These are phyloP conservation scores for Aspergillus mulundensis DNA, from an alignment of 495 filamentous ascomycete genomes.

Conservation along the genomic window DNA sequence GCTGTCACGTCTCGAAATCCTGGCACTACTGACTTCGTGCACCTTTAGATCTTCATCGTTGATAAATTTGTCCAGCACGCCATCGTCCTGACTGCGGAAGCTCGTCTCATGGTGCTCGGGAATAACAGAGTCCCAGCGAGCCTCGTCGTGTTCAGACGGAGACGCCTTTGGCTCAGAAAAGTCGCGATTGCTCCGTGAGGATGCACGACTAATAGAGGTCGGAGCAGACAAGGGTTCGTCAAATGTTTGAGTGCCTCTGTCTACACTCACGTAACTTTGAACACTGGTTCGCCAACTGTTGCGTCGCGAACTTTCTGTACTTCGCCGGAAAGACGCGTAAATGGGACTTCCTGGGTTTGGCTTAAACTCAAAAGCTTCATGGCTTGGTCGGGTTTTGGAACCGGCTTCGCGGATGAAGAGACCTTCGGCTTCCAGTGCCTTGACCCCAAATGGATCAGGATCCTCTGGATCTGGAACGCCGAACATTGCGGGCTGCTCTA, in stretches of 20 bases:
- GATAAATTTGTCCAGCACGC: constrained; percentile 11
- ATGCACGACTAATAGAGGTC: constrained; percentile 39
- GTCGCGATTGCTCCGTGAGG: constrained; percentile 41
- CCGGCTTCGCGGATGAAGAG: constrained; percentile 85
- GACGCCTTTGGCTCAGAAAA: constrained; percentile 38
- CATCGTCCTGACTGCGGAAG: constrained; percentile 24
- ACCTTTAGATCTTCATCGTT: constrained; percentile 38
- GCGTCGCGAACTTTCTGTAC: constrained; percentile 55
- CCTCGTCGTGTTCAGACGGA: constrained; percentile 25
- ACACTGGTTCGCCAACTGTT: constrained; percentile 65
- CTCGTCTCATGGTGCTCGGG: constrained; percentile 31
- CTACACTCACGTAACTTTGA: constrained; percentile 53
- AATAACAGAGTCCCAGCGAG: constrained; percentile 32
- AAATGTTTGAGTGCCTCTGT: constrained; percentile 56
- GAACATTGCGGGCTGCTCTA: constrained; percentile 53
- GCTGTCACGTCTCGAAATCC: constrained; percentile 44
- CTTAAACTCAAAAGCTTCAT: constrained; percentile 74
- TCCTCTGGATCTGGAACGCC: constrained; percentile 70
- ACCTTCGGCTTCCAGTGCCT: constrained; percentile 77
- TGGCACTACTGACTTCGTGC: constrained; percentile 41
- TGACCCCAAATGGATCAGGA: constrained; percentile 85
- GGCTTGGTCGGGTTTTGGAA: constrained; percentile 60
- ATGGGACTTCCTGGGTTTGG: constrained; percentile 73
- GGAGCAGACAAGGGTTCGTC: constrained; percentile 47
- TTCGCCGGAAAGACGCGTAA: constrained; percentile 66